Percentiles rank a stretch among this genome's conserved stretches.
Evolutionary conservation across 2,329 filamentous ascomycete species (phyloP).

Genomic region (Furcasterigmium furcatum): DNA sequence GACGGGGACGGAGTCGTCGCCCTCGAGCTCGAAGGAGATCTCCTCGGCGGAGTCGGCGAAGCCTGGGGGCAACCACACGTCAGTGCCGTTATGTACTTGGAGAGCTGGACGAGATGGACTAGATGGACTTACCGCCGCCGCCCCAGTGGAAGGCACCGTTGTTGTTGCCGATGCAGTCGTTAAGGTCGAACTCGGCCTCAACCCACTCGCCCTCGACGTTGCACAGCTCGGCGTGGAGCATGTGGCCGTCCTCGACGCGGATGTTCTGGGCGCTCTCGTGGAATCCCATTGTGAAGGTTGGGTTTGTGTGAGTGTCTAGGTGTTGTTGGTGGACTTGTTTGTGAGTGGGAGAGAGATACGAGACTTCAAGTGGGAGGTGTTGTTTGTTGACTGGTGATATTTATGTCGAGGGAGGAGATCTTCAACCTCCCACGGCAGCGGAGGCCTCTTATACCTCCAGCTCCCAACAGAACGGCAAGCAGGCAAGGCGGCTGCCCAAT

Average conservation of each 20-base stretch:
- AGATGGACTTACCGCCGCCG: slow-evolving; percentile 19
- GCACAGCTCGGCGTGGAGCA: slow-evolving; percentile 39
- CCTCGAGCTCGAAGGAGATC: slow-evolving; percentile 46
- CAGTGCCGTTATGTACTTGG: not conserved
- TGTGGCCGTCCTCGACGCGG: slow-evolving; percentile 45
- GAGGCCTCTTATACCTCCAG: not conserved
- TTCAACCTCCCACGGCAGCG: not conserved
- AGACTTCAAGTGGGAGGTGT: not conserved
- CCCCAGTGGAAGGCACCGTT: slow-evolving; percentile 46
- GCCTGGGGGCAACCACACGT: slow-evolving; percentile 14
- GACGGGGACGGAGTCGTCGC: slow-evolving; percentile 43
- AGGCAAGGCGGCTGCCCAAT: not conserved
- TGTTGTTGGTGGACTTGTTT: too few relatives aligned
- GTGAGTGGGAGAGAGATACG: not conserved
- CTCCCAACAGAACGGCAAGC: not conserved
- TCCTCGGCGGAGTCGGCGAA: slow-evolving; percentile 44
- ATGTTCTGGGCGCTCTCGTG: slow-evolving; percentile 42
- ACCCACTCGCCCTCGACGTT: slow-evolving; percentile 37
- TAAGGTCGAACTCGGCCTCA: slow-evolving; percentile 44
- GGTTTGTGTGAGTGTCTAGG: slow-evolving; percentile 3
- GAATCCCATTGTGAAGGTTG: slow-evolving; percentile 40
- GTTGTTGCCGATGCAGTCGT: slow-evolving; percentile 47
- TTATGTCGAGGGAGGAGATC: not conserved
- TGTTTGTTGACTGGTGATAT: not conserved
- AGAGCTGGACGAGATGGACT: not conserved